Evolutionary conservation across 2,329 filamentous ascomycete species (phyloP).

Genomic region (Talaromyces rugulosus): DNA sequence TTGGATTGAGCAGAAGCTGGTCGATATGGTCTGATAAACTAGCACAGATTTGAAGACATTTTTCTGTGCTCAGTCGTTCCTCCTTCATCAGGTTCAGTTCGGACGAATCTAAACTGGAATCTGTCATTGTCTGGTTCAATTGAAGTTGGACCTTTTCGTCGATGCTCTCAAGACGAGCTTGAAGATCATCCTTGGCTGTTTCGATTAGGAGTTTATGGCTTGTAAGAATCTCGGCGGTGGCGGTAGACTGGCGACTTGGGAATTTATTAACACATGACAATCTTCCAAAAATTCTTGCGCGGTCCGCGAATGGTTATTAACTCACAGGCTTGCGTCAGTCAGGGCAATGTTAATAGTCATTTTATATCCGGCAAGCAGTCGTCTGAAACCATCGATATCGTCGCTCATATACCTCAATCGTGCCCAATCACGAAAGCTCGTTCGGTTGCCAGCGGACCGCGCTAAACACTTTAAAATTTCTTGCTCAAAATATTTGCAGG

Average conservation of each 20-base stretch:
- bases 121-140: constrained; percentile 17
- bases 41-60: constrained; percentile 28
- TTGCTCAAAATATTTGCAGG: constrained; percentile 41
- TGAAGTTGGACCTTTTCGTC: constrained; percentile 16
- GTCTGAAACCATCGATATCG: constrained; percentile 40
- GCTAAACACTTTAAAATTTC: constrained; percentile 33
- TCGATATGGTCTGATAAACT: constrained; percentile 26
- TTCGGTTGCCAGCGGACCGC: constrained; percentile 29
- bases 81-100: constrained; percentile 24
- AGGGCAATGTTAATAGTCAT: constrained; percentile 41
- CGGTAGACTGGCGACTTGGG: background rate
- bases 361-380: constrained; percentile 40
- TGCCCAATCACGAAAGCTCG: constrained; percentile 46
- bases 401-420: constrained; percentile 43
- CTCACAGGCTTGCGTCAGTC: constrained; percentile 39
- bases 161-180: constrained; percentile 24
- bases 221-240: constrained; percentile 18
- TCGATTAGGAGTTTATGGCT: constrained; percentile 23
- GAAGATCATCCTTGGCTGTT: constrained; percentile 22
- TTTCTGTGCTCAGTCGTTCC: constrained; percentile 26
- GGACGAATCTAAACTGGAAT: constrained; percentile 16
- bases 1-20: constrained; percentile 19
- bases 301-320: constrained; percentile 20
- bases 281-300: no score
- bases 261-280: constrained; percentile 14